phyloP scores from a whole-genome alignment of 306 rosid species.

The Ceratonia siliqua region DNA sequence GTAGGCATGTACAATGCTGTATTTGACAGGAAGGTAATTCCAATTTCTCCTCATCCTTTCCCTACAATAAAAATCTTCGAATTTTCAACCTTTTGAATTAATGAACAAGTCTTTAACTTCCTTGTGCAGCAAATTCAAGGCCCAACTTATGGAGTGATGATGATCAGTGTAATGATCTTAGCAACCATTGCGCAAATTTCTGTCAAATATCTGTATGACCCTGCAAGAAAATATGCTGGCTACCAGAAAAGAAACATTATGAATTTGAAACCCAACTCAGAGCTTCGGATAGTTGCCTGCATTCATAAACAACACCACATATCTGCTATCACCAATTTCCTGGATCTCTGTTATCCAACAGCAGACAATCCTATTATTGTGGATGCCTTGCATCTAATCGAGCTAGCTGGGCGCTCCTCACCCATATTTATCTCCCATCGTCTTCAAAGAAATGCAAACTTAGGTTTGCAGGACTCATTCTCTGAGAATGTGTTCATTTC shows the following conservation, averaged over 20 bases:
- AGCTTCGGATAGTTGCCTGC: conserved; percentile 40
- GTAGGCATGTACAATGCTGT: not conserved
- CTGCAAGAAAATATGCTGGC: conserved; percentile 53
- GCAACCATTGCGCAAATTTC: conserved; percentile 39
- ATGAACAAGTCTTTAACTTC: not conserved
- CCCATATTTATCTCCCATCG: conserved; percentile 55
- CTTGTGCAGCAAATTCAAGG: conserved; percentile 35
- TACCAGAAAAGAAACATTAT: conserved; percentile 51
- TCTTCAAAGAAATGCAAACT: conserved; percentile 22
- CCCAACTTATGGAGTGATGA: not conserved
- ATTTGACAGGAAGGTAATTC: conserved; percentile 34
- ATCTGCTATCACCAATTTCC: conserved; percentile 31
- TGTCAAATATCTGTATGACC: conserved; percentile 50
- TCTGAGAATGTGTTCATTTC: conserved; percentile 47
- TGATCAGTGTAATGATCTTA: conserved; percentile 25
- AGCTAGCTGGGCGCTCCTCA: conserved; percentile 48
- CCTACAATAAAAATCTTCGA: not conserved
- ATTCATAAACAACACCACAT: conserved; percentile 48
- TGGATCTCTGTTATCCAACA: conserved; percentile 49
- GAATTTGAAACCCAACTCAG: conserved; percentile 28
- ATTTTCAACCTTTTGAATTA: not conserved
- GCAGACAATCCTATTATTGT: conserved; percentile 35
- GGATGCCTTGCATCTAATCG: conserved; percentile 53
- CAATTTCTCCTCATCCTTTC: not conserved
- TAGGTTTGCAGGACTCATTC: conserved; percentile 37